Conservation (phyloP, 2,329 filamentous ascomycete species). For the Trichoderma atrobrunneum region DNA sequence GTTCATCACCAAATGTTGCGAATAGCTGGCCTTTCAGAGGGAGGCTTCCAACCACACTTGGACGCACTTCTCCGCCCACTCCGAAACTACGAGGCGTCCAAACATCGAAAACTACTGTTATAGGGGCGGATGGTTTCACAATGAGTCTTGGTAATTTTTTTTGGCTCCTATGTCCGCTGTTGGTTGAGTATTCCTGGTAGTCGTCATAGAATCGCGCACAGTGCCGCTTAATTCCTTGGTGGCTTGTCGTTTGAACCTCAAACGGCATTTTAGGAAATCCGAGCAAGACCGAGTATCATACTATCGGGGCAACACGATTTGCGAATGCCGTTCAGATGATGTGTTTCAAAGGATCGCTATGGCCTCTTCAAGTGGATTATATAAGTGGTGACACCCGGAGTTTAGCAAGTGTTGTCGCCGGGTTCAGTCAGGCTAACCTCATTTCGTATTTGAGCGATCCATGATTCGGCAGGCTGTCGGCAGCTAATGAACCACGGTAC, state of each 20-base stretch:
- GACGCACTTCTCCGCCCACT: background rate
- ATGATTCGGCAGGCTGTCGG: constrained; percentile 2
- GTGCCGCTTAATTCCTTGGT: background rate
- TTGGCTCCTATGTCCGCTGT: background rate
- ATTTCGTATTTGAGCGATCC: constrained; percentile 11
- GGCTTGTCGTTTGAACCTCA: background rate
- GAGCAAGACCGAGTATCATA: constrained; percentile 2
- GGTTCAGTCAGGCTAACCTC: background rate
- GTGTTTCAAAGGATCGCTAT: background rate
- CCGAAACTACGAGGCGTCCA: background rate
- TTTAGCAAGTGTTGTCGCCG: background rate
- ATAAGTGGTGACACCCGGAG: background rate
- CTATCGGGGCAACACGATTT: background rate
- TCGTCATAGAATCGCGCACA: background rate
- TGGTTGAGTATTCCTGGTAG: background rate
- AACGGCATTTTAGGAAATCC: constrained; percentile 9
- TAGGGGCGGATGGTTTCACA: background rate
- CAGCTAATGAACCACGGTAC: background rate
- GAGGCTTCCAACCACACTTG: background rate
- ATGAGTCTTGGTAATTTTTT: background rate
- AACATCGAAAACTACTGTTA: background rate
- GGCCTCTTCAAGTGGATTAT: background rate
- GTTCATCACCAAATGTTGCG: background rate
- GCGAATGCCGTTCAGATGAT: background rate
- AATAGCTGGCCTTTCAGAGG: background rate